A percentile compares a stretch with the other conserved stretches of the same genome.
Conservation (phyloP, 306 rosid genomes). For the peach (Prunus persica) region DNA sequence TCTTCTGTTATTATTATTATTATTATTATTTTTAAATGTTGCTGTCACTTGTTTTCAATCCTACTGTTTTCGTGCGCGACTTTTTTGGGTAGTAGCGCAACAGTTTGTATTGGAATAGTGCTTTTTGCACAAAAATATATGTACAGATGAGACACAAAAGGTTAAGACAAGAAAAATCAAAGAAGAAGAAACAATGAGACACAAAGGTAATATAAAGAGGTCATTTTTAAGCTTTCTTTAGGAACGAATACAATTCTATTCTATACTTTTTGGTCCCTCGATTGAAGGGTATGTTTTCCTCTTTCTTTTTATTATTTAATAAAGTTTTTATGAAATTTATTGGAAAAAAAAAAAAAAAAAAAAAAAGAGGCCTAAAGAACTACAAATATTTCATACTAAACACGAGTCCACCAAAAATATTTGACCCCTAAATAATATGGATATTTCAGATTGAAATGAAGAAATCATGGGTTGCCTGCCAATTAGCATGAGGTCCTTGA, state of each 20-base stretch:
- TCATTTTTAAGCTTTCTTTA: not conserved
- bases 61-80: not conserved
- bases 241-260: not conserved
- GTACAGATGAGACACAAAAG: not conserved
- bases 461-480: not conserved
- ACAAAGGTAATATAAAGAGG: not conserved
- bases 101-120: not conserved
- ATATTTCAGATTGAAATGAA: not conserved
- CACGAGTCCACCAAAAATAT: no score
- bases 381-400: no score
- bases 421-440: no score
- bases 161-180: not conserved
- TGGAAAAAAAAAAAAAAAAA: no score
- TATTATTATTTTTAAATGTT: not conserved
- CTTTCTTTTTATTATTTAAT: not conserved
- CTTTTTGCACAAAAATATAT: conserved; percentile 10
- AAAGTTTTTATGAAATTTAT: not conserved
- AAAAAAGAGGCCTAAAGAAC: no score
- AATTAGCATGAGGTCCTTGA: not conserved
- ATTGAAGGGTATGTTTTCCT: not conserved
- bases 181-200: not conserved
- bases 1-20: no score
- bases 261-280: not conserved
- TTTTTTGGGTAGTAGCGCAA: conserved; percentile 2
- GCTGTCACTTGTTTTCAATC: not conserved